These are phyloP conservation scores for Saccharomycopsis capsularis DNA, from an alignment of 805 yeast genomes.

Conservation along the genomic window DNA sequence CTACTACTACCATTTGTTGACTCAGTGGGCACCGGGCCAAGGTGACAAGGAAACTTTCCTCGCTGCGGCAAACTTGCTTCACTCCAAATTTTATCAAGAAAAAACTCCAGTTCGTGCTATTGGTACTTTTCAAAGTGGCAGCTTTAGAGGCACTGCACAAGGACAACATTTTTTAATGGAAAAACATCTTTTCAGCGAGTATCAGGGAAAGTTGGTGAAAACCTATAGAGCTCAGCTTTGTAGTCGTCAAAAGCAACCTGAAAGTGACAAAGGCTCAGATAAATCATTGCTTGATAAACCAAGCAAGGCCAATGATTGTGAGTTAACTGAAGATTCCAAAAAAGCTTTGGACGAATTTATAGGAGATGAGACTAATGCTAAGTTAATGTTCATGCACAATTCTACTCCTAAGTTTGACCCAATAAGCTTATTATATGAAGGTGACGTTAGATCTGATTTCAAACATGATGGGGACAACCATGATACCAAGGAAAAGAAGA, in stretches of 20 bases:
- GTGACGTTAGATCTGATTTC: constrained; percentile 13
- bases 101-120: constrained; percentile 49
- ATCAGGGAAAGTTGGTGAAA: not conserved
- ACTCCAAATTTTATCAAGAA: constrained; percentile 53
- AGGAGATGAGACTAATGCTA: constrained; percentile 10
- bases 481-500: constrained; percentile 2
- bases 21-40: constrained; percentile 49
- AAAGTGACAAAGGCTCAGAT: not conserved
- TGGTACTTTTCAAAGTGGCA: constrained; percentile 35
- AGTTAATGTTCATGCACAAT: constrained; percentile 18
- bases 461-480: no score
- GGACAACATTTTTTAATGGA: constrained; percentile 49
- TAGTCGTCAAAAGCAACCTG: not conserved
- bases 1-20: constrained; percentile 48
- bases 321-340: constrained; percentile 10
- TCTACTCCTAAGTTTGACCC: constrained; percentile 21
- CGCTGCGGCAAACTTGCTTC: constrained; percentile 51
- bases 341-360: constrained; percentile 15
- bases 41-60: constrained; percentile 58
- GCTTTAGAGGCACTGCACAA: constrained; percentile 41
- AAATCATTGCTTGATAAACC: no score
- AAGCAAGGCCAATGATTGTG: constrained; percentile 1
- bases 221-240: not conserved
- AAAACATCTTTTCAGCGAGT: constrained; percentile 31
- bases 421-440: constrained; percentile 15